Evolutionary conservation across 305 asterid genomes (phyloP).

Genomic region (Fraxinus greggii): DNA sequence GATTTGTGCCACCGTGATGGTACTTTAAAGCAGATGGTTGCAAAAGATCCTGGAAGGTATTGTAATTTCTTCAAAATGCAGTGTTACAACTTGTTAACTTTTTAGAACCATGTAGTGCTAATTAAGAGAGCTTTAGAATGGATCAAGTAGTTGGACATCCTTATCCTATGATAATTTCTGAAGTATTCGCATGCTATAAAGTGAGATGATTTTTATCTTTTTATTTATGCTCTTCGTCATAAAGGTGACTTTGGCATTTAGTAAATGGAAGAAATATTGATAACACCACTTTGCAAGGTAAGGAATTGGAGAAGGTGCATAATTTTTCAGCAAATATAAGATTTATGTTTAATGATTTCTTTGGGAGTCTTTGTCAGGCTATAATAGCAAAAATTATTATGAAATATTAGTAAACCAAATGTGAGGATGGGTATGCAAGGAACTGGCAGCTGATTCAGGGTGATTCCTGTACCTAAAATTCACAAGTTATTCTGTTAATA

Average conservation of each 20-base stretch:
- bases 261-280: background rate
- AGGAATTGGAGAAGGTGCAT: background rate
- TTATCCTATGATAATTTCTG: background rate
- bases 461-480: background rate
- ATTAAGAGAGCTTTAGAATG: background rate
- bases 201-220: background rate
- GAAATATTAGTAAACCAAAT: background rate
- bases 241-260: constrained; percentile 5
- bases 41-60: constrained; percentile 86
- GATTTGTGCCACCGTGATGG: constrained; percentile 99
- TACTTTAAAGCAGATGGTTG: constrained; percentile 92
- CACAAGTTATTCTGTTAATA: constrained; percentile 11
- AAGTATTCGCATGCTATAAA: background rate
- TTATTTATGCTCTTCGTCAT: background rate
- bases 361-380: background rate
- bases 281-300: background rate
- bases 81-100: background rate
- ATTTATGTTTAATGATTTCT: background rate
- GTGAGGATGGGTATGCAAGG: background rate
- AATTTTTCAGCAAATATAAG: background rate
- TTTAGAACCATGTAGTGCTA: constrained; percentile 7
- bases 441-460: background rate
- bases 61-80: constrained; percentile 5
- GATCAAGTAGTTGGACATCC: background rate
- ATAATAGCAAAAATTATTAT: background rate